Percentiles rank a stretch among this genome's conserved stretches.
phyloP scores from a whole-genome alignment of 2,329 filamentous ascomycete species.

The Grosmannia penicillata region DNA sequence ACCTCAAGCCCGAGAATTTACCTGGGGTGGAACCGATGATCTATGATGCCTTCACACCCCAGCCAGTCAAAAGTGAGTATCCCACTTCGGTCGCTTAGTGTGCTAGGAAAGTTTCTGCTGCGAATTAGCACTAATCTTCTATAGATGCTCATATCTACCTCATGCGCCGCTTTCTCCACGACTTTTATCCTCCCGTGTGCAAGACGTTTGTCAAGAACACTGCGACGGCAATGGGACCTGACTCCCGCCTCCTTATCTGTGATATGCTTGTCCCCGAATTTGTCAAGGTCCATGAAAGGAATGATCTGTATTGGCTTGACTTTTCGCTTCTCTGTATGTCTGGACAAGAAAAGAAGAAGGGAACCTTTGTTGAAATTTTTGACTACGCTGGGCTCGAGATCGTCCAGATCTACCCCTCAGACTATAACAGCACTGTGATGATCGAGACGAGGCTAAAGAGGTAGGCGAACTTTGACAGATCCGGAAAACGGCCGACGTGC shows the following conservation, averaged over 20 bases:
- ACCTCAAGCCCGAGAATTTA: not conserved
- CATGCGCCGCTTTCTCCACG: conserved; percentile 3
- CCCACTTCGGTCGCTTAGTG: no score
- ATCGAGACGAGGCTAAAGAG: not conserved
- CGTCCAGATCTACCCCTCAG: conserved; percentile 1
- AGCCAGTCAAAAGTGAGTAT: conserved; percentile 2
- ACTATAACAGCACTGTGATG: not conserved
- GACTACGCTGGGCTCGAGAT: not conserved
- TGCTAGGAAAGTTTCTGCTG: not conserved
- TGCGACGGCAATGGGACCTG: not conserved
- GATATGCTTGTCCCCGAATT: conserved; percentile 1
- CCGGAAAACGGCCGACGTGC: no score
- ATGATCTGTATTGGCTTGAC: not conserved
- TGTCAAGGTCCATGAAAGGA: not conserved
- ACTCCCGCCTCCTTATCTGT: conserved; percentile 1
- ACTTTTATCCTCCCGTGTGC: conserved; percentile 1
- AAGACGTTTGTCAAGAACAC: conserved; percentile 3
- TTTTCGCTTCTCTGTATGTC: not conserved
- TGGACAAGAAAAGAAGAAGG: conserved; percentile 1
- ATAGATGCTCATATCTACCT: conserved; percentile 3
- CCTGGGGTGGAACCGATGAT: not conserved
- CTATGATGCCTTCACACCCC: conserved; percentile 1
- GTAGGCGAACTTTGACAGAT: not conserved
- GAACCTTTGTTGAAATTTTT: not conserved
- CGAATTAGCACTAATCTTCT: not conserved